Evolutionary conservation across 805 yeast species (phyloP), one percentile per base, ranked within the genome.

Genomic region (Cephaloascus albidus): DNA sequence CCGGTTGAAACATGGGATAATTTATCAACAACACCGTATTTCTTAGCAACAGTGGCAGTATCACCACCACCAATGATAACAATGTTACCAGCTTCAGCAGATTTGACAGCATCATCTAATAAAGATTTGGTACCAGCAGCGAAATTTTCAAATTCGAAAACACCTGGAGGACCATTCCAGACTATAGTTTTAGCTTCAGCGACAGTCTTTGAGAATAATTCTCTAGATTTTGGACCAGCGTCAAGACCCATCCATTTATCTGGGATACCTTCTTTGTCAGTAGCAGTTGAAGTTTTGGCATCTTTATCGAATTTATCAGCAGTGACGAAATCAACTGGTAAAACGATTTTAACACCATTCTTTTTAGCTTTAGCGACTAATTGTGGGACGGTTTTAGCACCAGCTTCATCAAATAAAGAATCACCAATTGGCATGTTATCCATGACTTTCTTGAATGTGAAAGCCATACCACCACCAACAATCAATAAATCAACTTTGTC

Each of bases 151-250:
- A 93, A 93, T 75, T 93, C 98, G 65, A 93, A 93, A 55, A 93
- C 98, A 77, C 98, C 98, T 69, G 98, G 97, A 50, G 98, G 98
- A 65, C 98, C 98, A 76, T 93, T 93, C 98, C 98, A 93, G 63
- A 93, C 93, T 57, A 93, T 90, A 58, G 98, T 93, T 81, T 90
- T 88, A 54, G 98, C 94, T 69, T 82, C 75, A 50, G 84, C 83
- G 54, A 93, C 86, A 49, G 96, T 81, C 50, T 71, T 80, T 51
- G 81, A 76, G 63, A 85, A 93, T 53, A 84, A 74, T 66, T 79
- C 75, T 57, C 78, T 73, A 46, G 95, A 76, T 73, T 85, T 81
- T 70, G 88, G 89, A 70, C 98, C 98, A 57, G 80, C 79, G 69
- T 93, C 98, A 59, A 93, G 78, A 61, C 98, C 98, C 81, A 84